A percentile compares a stretch with the other conserved stretches of the same genome.
phyloP scores from a whole-genome alignment of 305 asterid species.

The Fraxinus platypoda region DNA sequence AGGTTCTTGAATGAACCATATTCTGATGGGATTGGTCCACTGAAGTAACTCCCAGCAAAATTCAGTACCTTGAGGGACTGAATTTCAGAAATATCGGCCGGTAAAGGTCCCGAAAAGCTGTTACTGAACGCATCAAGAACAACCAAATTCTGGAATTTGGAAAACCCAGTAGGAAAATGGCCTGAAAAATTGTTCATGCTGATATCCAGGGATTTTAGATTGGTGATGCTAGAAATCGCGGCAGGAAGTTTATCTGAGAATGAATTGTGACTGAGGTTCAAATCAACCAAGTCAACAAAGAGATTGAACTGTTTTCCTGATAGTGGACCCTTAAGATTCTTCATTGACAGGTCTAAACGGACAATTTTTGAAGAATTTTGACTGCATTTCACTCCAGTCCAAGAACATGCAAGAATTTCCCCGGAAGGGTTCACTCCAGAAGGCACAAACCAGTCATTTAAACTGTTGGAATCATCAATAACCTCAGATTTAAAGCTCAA shows the following conservation, averaged over 20 bases:
- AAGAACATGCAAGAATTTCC: constrained; percentile 65
- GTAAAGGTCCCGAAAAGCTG: constrained; percentile 82
- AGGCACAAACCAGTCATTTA: constrained; percentile 62
- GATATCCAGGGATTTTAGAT: constrained; percentile 59
- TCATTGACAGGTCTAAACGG: constrained; percentile 68
- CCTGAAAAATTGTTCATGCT: constrained; percentile 93
- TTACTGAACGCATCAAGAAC: constrained; percentile 95
- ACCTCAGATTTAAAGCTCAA: constrained; percentile 70
- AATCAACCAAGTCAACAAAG: constrained; percentile 51
- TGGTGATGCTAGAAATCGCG: constrained; percentile 58
- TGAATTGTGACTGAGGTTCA: constrained; percentile 75
- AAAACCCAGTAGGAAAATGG: constrained; percentile 67
- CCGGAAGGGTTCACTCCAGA: constrained; percentile 26
- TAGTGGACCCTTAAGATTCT: constrained; percentile 69
- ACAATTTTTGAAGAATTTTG: constrained; percentile 49
- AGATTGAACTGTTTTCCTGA: constrained; percentile 56
- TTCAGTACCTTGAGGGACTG: constrained; percentile 57
- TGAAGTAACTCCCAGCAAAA: constrained; percentile 96
- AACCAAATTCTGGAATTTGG: constrained; percentile 46
- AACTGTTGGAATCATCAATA: constrained; percentile 45
- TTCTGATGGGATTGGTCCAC: constrained; percentile 73
- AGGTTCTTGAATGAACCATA: constrained; percentile 66
- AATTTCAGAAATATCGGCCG: constrained; percentile 52
- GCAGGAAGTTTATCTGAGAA: constrained; percentile 64
- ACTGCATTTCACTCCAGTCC: constrained; percentile 74